Percentiles rank a stretch among this genome's conserved stretches.
Conservation (phyloP, 176 grass and related monocot species). For the Neostapfia colusana region DNA sequence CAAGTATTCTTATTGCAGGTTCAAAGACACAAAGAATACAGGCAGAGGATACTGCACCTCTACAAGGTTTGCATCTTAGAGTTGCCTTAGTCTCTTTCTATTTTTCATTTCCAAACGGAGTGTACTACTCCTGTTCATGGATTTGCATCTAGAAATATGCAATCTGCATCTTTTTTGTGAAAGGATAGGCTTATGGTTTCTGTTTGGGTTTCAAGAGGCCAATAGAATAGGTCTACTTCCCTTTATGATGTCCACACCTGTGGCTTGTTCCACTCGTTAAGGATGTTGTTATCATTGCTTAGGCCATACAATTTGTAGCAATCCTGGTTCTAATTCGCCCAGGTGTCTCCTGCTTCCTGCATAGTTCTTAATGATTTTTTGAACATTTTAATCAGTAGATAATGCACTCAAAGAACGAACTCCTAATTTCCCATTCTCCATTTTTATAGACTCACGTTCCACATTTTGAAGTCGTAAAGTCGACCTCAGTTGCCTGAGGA, state of each 20-base stretch:
- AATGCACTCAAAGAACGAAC: neutral
- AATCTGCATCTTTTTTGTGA: neutral
- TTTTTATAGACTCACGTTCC: neutral
- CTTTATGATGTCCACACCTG: neutral
- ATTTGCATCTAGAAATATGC: slow-evolving; percentile 32
- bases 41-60: slow-evolving; percentile 71
- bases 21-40: slow-evolving; percentile 88
- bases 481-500: too few species aligned
- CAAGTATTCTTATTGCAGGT: slow-evolving; percentile 44
- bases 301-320: neutral
- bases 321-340: neutral
- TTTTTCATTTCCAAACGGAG: slow-evolving; percentile 33
- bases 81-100: slow-evolving; percentile 2
- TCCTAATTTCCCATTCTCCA: neutral
- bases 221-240: neutral
- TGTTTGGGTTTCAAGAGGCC: neutral
- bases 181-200: neutral
- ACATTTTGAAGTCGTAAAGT: too few species aligned
- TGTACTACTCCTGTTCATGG: slow-evolving; percentile 15
- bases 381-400: neutral
- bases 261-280: neutral
- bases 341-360: neutral
- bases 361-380: neutral
- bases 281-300: neutral
- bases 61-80: slow-evolving; percentile 74